A percentile compares a stretch with the other conserved stretches of the same genome.
Conservation (phyloP, 1,284 basidiomycete genomes). For the Austropuccinia psidii region DNA sequence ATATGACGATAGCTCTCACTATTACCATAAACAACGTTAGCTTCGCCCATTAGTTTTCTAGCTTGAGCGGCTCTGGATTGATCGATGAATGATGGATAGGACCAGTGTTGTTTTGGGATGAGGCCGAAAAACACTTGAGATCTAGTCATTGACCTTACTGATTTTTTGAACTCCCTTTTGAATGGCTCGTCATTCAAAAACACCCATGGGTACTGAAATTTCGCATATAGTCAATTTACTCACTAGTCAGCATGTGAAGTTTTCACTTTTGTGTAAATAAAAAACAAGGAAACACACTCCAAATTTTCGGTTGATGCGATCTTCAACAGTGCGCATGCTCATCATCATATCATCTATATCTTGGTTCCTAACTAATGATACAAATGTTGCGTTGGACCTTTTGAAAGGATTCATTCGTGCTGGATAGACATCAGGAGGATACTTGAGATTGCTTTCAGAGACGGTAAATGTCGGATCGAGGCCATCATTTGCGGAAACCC, state of each 20-base stretch:
- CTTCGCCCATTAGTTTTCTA: constrained; percentile 61
- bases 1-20: constrained; percentile 63
- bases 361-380: constrained; percentile 46
- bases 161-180: constrained; percentile 48
- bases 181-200: constrained; percentile 49
- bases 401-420: constrained; percentile 35
- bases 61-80: constrained; percentile 60
- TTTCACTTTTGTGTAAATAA: too few species aligned
- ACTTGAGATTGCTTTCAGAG: not conserved
- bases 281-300: constrained; percentile 14
- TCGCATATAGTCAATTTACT: constrained; percentile 45
- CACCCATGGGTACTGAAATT: constrained; percentile 48
- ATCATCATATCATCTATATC: constrained; percentile 45
- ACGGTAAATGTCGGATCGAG: not conserved
- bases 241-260: not conserved
- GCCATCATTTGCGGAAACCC: not conserved
- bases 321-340: constrained; percentile 39
- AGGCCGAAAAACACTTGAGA: constrained; percentile 58
- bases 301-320: constrained; percentile 34
- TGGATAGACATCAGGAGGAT: constrained; percentile 6
- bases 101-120: constrained; percentile 73
- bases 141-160: constrained; percentile 42
- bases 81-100: constrained; percentile 69
- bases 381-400: constrained; percentile 47
- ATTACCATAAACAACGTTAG: constrained; percentile 82